These are phyloP conservation scores for Kuraishia borneana DNA, from an alignment of 805 yeast genomes.

Conservation along the genomic window DNA sequence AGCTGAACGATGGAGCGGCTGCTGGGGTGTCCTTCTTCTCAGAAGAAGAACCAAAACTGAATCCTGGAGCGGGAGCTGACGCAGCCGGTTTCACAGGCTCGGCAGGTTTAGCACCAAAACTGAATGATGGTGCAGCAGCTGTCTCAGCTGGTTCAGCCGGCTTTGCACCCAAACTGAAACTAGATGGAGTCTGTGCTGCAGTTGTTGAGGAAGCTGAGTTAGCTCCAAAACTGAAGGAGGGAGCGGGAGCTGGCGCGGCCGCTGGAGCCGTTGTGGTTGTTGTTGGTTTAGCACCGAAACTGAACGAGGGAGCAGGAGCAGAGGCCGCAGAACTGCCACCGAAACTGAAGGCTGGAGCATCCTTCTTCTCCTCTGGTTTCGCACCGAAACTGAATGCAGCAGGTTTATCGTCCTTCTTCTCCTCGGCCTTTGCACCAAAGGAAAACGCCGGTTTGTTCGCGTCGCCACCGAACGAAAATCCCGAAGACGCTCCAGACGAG, in stretches of 20 bases:
- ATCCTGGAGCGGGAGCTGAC: slow-evolving; percentile 2
- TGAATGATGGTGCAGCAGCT: too few relatives aligned
- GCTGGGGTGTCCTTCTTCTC: too few relatives aligned
- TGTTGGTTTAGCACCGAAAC: background rate
- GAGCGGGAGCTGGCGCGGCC: background rate
- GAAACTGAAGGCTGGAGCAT: slow-evolving; percentile 6
- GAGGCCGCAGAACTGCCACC: slow-evolving; percentile 7
- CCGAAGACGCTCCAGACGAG: too few relatives aligned
- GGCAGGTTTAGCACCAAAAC: background rate
- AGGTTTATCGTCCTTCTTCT: slow-evolving; percentile 6
- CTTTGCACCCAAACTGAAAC: slow-evolving; percentile 3
- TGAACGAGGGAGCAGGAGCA: background rate
- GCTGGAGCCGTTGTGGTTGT: background rate
- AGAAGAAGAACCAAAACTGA: background rate
- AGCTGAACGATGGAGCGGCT: slow-evolving; percentile 6
- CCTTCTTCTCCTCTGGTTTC: slow-evolving; percentile 5
- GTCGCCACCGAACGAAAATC: slow-evolving; percentile 6
- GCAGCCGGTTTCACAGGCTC: background rate
- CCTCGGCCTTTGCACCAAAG: slow-evolving; percentile 8
- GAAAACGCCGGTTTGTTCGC: slow-evolving; percentile 8
- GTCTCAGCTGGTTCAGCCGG: slow-evolving; percentile 2
- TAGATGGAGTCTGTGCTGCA: slow-evolving; percentile 1
- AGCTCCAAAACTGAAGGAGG: background rate
- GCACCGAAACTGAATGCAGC: slow-evolving; percentile 7
- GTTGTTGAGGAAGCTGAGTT: slow-evolving; percentile 1